A percentile compares a stretch with the other conserved stretches of the same genome.
phyloP scores from a whole-genome alignment of 305 asterid species.

The Fraxinus sp. region DNA sequence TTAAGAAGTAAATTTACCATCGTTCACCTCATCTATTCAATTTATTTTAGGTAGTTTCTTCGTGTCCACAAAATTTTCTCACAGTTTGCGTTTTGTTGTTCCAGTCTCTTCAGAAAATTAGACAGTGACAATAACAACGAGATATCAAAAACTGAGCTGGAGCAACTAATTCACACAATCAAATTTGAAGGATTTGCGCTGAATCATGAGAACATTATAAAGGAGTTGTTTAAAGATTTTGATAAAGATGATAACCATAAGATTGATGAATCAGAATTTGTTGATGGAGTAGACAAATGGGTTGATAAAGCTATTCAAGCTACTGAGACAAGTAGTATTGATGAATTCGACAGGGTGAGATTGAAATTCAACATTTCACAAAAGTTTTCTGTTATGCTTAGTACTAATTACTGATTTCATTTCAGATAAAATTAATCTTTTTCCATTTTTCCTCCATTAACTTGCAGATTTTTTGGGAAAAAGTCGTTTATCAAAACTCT shows the following conservation, averaged over 20 bases:
- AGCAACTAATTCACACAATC: slow-evolving; percentile 34
- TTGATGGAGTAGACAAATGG: slow-evolving; percentile 40
- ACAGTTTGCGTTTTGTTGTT: not conserved
- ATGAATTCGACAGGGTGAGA: slow-evolving; percentile 42
- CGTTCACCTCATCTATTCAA: not conserved
- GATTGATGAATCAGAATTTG: slow-evolving; percentile 52
- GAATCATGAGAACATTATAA: slow-evolving; percentile 31
- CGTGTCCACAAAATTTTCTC: not conserved
- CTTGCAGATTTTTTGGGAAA: not conserved
- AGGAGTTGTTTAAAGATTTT: slow-evolving; percentile 41
- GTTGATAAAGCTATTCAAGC: slow-evolving; percentile 37
- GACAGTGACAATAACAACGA: slow-evolving; percentile 33
- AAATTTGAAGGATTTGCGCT: slow-evolving; percentile 34
- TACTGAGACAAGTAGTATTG: slow-evolving; percentile 29
- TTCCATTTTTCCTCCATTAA: not conserved
- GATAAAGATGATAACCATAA: slow-evolving; percentile 31
- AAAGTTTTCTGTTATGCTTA: too few species aligned
- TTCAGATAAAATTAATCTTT: too few species aligned
- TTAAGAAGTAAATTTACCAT: slow-evolving; percentile 30
- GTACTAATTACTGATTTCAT: too few species aligned
- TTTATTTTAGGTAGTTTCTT: not conserved
- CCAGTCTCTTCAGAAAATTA: slow-evolving; percentile 49
- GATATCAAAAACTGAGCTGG: slow-evolving; percentile 38
- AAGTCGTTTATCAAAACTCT: not conserved
- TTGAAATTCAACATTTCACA: not conserved